Evolutionary conservation across 2,329 filamentous ascomycete genomes (phyloP), one percentile per base, ranked within the genome.

Genomic region (Diaporthe australafricana): DNA sequence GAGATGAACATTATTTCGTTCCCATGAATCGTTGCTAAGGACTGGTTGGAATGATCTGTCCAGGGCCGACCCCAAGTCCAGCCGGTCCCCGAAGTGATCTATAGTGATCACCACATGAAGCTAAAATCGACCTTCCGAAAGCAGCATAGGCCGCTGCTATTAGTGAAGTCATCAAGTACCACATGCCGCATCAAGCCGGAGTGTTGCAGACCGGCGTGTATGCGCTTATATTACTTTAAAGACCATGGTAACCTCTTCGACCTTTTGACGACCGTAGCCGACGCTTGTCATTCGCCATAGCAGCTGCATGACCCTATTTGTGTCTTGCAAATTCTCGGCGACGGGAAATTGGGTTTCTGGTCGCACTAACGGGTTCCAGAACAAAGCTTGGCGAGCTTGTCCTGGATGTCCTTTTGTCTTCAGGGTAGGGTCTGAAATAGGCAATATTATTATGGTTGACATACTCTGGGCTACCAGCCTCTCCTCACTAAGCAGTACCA

Each of bases 371-470:
- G 11, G 27, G 30, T 63, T 35, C 25, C 20, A 35, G 30, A 48
- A 48, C 60, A 42, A n/a, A 48, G n/a, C 38, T 60, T 60, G 56
- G 56, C 38, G 56, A 35, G 22, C 60, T 63, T 48, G 60, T 63
- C 60, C 47, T 50, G 42, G 6, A 35, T 35, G 17, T 20, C 60
- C 38, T 42, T 27, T 20, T 40, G 57, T 11, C 20, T 25, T 30
- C 12, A n/a, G 47, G 42, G 30, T 48, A 63, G 60, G 60, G 60
- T 63, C 60, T 25, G 42, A 20, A 38, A 17, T 25, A 35, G 40
- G 14, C 25, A 63, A 35, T 63, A 35, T 17, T 38, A 63, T 38
- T 48, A 22, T 63, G 25, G 38, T 63, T 17, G 47, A 63, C 42
- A 17, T 20, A 48, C 16, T n/a, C 14, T 16, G 14, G 42, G 17